phyloP scores from a whole-genome alignment of 2,329 filamentous ascomycete genomes.

The Lasiodiplodia gonubiensis region DNA sequence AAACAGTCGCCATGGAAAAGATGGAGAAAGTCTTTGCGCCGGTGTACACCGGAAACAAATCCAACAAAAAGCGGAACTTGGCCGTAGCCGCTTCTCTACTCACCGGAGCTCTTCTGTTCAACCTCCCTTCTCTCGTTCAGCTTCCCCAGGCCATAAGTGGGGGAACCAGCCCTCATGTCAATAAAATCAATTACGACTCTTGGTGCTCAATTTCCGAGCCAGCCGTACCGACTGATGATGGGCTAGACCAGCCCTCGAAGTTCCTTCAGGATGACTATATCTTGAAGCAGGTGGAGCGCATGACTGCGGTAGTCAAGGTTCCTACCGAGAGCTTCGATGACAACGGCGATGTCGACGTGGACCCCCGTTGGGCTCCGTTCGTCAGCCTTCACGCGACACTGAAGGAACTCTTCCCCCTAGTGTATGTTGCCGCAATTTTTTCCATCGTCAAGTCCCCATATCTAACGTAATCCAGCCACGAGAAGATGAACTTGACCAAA shows the following conservation, averaged over 20 bases:
- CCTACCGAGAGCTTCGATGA: constrained; percentile 63
- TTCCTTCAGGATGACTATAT: constrained; percentile 20
- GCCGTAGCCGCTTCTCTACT: constrained; percentile 13
- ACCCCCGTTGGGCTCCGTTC: constrained; percentile 65
- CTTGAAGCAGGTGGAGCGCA: constrained; percentile 36
- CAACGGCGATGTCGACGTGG: constrained; percentile 59
- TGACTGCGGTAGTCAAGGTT: constrained; percentile 59
- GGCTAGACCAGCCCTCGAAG: constrained; percentile 19
- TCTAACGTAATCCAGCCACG: constrained; percentile 40
- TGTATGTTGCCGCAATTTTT: constrained; percentile 34
- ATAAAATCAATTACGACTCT: constrained; percentile 18
- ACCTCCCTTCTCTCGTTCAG: constrained; percentile 17
- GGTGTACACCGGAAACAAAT: background rate
- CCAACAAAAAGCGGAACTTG: constrained; percentile 10
- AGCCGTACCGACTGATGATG: constrained; percentile 1
- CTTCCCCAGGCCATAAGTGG: constrained; percentile 16
- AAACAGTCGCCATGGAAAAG: constrained; percentile 19
- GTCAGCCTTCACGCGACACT: constrained; percentile 60
- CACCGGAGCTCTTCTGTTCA: constrained; percentile 24
- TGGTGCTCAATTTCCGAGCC: constrained; percentile 26
- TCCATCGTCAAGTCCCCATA: background rate
- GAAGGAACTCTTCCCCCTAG: constrained; percentile 57
- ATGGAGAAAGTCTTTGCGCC: background rate
- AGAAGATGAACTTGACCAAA: constrained; percentile 56
- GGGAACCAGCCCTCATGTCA: background rate